Evolutionary conservation across 305 asterid species (phyloP).

Genomic region (Rubia tinctorum): DNA sequence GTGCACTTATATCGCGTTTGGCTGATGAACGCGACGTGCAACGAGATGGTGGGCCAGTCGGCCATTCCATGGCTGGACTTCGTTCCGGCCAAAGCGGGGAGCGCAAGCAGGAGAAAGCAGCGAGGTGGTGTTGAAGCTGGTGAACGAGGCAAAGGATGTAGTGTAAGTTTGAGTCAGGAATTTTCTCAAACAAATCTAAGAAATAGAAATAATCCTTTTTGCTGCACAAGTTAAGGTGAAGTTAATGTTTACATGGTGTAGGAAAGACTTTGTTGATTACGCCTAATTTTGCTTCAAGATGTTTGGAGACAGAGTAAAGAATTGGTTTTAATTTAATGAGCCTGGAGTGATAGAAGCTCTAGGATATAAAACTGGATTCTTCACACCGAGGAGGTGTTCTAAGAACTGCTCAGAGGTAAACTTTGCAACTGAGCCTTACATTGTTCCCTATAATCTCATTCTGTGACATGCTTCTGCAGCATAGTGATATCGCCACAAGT

Average conservation of each 20-base stretch:
- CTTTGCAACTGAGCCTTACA: slow-evolving; percentile 90
- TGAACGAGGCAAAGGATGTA: too few relatives aligned
- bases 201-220: too few relatives aligned
- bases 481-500: slow-evolving; percentile 63
- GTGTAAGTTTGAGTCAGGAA: slow-evolving; percentile 48
- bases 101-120: too few relatives aligned
- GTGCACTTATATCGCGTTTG: too few relatives aligned
- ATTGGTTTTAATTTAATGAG: slow-evolving; percentile 92
- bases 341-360: slow-evolving; percentile 88
- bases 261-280: slow-evolving; percentile 84
- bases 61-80: too few relatives aligned
- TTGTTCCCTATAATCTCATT: too few relatives aligned
- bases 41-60: too few relatives aligned
- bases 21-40: too few relatives aligned
- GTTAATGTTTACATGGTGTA: too few relatives aligned
- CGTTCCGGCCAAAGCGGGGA: too few relatives aligned
- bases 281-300: slow-evolving; percentile 88
- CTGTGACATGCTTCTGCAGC: slow-evolving; percentile 72
- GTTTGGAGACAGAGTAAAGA: slow-evolving; percentile 89
- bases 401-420: slow-evolving; percentile 76
- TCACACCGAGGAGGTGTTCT: slow-evolving; percentile 92
- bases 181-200: too few relatives aligned
- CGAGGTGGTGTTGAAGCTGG: too few relatives aligned
- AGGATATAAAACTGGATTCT: slow-evolving; percentile 76
- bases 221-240: slow-evolving; percentile 4